Percentiles rank a stretch among this genome's conserved stretches.
Evolutionary conservation across 495 filamentous ascomycete genomes (phyloP).

Genomic region (Tuber melanosporum): DNA sequence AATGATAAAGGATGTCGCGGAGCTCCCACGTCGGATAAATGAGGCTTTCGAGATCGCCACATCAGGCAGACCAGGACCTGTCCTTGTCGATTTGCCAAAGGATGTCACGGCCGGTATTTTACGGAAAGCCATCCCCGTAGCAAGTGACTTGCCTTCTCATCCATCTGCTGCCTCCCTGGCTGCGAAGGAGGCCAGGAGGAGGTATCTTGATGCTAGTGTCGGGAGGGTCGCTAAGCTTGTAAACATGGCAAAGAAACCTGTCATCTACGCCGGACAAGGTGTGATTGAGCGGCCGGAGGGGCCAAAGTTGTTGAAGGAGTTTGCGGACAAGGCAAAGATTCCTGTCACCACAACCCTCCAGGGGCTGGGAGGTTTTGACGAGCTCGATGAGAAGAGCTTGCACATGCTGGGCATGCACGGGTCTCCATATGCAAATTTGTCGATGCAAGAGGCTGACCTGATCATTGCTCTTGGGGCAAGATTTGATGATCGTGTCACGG

Average conservation of each 20-base stretch:
- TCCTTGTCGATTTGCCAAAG: slow-evolving; percentile 72
- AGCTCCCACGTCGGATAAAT: slow-evolving; percentile 70
- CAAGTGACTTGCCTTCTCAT: slow-evolving; percentile 56
- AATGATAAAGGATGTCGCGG: slow-evolving; percentile 72
- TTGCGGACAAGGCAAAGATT: slow-evolving; percentile 66
- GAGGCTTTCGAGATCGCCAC: slow-evolving; percentile 83
- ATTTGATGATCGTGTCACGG: slow-evolving; percentile 73
- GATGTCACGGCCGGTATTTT: slow-evolving; percentile 67
- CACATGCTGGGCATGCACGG: slow-evolving; percentile 85
- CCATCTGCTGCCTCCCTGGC: slow-evolving; percentile 65
- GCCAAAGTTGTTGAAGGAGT: slow-evolving; percentile 58
- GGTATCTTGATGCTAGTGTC: slow-evolving; percentile 57
- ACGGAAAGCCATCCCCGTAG: slow-evolving; percentile 61
- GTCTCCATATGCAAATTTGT: slow-evolving; percentile 69
- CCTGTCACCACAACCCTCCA: slow-evolving; percentile 76
- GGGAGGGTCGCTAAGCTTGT: slow-evolving; percentile 59
- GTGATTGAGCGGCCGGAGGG: slow-evolving; percentile 59
- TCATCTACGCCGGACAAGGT: slow-evolving; percentile 71
- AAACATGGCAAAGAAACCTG: slow-evolving; percentile 67
- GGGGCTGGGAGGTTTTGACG: slow-evolving; percentile 69
- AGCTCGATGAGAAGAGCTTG: slow-evolving; percentile 66
- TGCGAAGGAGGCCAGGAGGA: slow-evolving; percentile 53
- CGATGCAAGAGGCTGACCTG: slow-evolving; percentile 71
- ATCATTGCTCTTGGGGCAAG: slow-evolving; percentile 70
- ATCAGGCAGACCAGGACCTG: slow-evolving; percentile 67